Percentiles rank a stretch among this genome's conserved stretches.
Evolutionary conservation across 306 rosid genomes (phyloP).

Genomic region (Prunus mongolica): DNA sequence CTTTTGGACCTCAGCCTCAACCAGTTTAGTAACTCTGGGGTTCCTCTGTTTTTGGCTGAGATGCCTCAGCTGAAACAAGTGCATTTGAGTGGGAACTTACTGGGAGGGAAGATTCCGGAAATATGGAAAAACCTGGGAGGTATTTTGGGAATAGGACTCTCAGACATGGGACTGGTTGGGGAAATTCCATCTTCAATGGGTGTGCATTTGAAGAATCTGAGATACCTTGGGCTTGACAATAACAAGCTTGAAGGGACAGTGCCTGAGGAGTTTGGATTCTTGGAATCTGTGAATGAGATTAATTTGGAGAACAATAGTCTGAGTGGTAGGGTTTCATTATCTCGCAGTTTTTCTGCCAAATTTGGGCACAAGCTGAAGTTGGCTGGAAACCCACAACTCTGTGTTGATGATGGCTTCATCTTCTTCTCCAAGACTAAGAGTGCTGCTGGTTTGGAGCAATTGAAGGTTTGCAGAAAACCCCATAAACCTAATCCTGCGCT

Average conservation of each 20-base stretch:
- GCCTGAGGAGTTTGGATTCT: slow-evolving; percentile 55
- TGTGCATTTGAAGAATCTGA: slow-evolving; percentile 41
- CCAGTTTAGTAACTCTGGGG: slow-evolving; percentile 50
- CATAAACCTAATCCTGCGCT: slow-evolving; percentile 35
- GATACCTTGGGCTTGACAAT: slow-evolving; percentile 69
- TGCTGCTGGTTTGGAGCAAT: not conserved
- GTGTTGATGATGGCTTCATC: slow-evolving; percentile 36
- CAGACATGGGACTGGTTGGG: slow-evolving; percentile 60
- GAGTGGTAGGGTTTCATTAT: slow-evolving; percentile 56
- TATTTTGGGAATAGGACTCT: slow-evolving; percentile 52
- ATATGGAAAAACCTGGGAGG: slow-evolving; percentile 60
- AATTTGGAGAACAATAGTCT: slow-evolving; percentile 77
- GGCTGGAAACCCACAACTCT: slow-evolving; percentile 59
- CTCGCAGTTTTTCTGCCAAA: slow-evolving; percentile 18
- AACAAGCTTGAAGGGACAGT: slow-evolving; percentile 69
- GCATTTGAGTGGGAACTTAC: slow-evolving; percentile 61
- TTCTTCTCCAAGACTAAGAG: not conserved
- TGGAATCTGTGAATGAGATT: slow-evolving; percentile 50
- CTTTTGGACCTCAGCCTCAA: slow-evolving; percentile 76
- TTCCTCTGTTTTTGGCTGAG: slow-evolving; percentile 53
- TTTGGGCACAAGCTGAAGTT: slow-evolving; percentile 48
- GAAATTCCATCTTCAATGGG: slow-evolving; percentile 71
- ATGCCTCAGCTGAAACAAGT: slow-evolving; percentile 54
- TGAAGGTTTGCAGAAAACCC: slow-evolving; percentile 40
- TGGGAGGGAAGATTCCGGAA: slow-evolving; percentile 73